These are phyloP conservation scores for Clausena lansium DNA, from an alignment of 345 rosid genomes.

Conservation along the genomic window DNA sequence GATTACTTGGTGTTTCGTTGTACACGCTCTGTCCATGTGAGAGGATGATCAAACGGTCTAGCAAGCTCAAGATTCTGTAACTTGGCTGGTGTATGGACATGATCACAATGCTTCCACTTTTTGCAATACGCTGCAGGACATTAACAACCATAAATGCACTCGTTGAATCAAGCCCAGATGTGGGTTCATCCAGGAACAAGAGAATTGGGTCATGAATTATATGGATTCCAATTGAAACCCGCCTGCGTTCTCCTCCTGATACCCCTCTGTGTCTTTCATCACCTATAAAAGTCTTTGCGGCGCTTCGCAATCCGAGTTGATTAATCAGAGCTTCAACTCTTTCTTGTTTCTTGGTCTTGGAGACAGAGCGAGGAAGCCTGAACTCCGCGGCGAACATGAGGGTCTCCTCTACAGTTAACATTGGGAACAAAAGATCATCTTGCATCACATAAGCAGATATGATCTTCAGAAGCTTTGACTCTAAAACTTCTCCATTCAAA, in stretches of 20 bases:
- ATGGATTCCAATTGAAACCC: conserved; percentile 34
- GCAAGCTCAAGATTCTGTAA: conserved; percentile 29
- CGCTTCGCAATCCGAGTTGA: conserved; percentile 36
- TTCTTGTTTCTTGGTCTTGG: conserved; percentile 29
- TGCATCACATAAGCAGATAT: conserved; percentile 47
- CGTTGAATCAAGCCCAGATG: conserved; percentile 42
- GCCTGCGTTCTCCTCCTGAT: conserved; percentile 44
- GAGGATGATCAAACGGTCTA: conserved; percentile 31
- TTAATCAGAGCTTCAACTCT: conserved; percentile 35
- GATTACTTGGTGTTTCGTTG: conserved; percentile 19
- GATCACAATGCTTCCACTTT: conserved; percentile 41
- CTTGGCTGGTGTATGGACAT: conserved; percentile 40
- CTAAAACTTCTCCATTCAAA: conserved; percentile 34
- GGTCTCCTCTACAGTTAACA: conserved; percentile 43
- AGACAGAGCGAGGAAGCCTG: conserved; percentile 28
- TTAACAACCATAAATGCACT: conserved; percentile 40
- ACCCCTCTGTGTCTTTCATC: conserved; percentile 43
- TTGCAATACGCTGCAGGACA: conserved; percentile 33
- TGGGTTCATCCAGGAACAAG: conserved; percentile 37
- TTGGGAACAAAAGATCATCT: conserved; percentile 38
- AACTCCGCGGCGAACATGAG: conserved; percentile 45
- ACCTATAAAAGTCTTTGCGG: conserved; percentile 39
- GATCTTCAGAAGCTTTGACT: conserved; percentile 33
- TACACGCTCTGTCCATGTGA: conserved; percentile 30
- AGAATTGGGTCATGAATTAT: conserved; percentile 31